phyloP scores from a whole-genome alignment of 805 yeast genomes.

The Wickerhamiella azyma region DNA sequence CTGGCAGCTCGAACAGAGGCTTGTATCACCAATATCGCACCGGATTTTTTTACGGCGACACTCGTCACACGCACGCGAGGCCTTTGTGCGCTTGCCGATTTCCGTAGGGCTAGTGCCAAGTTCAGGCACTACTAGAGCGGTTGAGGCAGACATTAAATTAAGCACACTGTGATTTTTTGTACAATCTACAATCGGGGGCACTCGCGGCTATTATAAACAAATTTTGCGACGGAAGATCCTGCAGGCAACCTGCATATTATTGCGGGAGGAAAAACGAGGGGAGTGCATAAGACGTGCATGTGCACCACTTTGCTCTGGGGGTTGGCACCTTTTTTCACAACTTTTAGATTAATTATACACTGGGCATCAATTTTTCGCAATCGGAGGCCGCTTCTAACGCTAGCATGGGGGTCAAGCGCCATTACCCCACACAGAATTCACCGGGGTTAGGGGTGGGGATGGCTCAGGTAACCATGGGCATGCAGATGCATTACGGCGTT shows the following conservation, averaged over 20 bases:
- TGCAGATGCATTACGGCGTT: slow-evolving; percentile 1
- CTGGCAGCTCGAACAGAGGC: slow-evolving; percentile 37
- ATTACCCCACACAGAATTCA: neutral
- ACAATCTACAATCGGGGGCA: neutral
- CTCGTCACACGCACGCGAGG: slow-evolving; percentile 23
- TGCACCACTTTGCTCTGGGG: neutral
- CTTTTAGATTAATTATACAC: neutral
- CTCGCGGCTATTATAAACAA: neutral
- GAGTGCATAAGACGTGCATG: neutral
- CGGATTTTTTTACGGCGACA: slow-evolving; percentile 33
- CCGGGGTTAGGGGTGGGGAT: neutral
- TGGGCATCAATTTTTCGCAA: neutral
- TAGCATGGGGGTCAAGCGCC: neutral
- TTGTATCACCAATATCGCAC: slow-evolving; percentile 26
- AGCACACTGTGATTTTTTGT: neutral
- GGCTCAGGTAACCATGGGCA: neutral
- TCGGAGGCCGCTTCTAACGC: neutral
- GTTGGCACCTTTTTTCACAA: no score
- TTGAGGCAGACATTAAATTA: neutral
- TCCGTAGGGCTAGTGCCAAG: slow-evolving; percentile 2
- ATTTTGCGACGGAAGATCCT: neutral
- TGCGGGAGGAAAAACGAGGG: slow-evolving; percentile 7
- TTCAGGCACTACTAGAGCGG: neutral
- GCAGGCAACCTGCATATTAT: neutral
- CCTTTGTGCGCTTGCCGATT: slow-evolving; percentile 18